Percentiles rank a stretch among this genome's conserved stretches.
These are phyloP conservation scores for Amyloporia xantha DNA, from an alignment of 768 basidiomycete species.

Conservation along the genomic window DNA sequence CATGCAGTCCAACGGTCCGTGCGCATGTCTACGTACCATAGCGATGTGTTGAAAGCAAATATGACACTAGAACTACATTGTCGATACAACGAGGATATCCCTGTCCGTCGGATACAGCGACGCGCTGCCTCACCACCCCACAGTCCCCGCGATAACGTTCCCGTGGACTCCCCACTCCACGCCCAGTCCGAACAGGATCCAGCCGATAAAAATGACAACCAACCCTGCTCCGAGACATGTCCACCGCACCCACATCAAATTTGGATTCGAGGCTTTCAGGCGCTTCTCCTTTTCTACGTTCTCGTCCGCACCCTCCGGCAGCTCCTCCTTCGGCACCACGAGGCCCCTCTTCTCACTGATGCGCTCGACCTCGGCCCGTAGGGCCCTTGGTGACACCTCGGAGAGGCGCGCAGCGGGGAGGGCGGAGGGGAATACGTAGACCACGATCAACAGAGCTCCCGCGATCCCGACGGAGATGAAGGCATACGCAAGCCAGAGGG, in stretches of 20 bases:
- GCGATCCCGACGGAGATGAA: constrained; percentile 30
- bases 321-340: constrained; percentile 9
- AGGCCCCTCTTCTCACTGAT: constrained; percentile 19
- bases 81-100: no score
- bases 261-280: constrained; percentile 26
- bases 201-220: constrained; percentile 30
- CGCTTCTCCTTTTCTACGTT: constrained; percentile 22
- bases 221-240: constrained; percentile 17
- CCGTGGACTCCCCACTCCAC: constrained; percentile 39
- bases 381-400: constrained; percentile 27
- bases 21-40: no score
- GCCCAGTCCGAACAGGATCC: constrained; percentile 37
- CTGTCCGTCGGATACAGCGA: no score
- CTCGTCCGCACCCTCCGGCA: constrained; percentile 16
- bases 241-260: constrained; percentile 13
- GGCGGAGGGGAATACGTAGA: constrained; percentile 20
- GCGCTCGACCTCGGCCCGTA: constrained; percentile 25
- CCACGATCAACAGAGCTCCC: constrained; percentile 26
- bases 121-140: no score
- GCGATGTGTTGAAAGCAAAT: no score
- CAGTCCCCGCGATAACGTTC: constrained; percentile 23
- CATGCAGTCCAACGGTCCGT: no score
- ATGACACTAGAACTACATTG: no score
- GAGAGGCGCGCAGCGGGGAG: constrained; percentile 35
- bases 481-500: constrained; percentile 35